Base-by-base conservation (phyloP, 495 filamentous ascomycete species). In the Penicillium macrosclerotiorum region DNA sequence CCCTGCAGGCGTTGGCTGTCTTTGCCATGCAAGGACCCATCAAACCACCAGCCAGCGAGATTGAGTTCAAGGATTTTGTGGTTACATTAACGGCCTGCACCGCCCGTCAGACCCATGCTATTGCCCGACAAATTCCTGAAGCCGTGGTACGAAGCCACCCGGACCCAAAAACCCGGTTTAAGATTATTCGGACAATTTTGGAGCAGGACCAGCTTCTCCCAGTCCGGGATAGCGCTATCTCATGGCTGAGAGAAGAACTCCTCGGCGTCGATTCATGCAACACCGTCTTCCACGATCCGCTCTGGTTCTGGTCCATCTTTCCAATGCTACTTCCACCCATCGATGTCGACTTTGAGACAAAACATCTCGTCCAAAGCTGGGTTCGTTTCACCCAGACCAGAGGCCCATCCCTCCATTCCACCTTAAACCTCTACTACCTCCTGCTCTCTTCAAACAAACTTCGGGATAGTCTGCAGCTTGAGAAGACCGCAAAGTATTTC, bases 201-300 rank as follows among this genome's bases (percentile, higher is more conserved):
- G 84, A 93, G 63, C 80, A 95, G 49, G 87, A 85, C 52, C 46
- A 51, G 7, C 83, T 85, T 5, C 88, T 82, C 18, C 78, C 85
- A 2, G 76, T 93, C 33, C 90, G 89, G 52, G 90, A 85, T 11
- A 83, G 81, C 42, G 90, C 91, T 1, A 78, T 97, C 8, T 77
- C 79, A 18, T 96, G 94, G 88, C 68, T 96, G 3, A 91, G 90
- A 59, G 83, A 90, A 38, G 92, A 96, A 61, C 78, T 92, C 2
- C 69, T 92, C 5, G 38, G 44, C 11, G 64, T 53, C 18, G 55
- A 51, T 45, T 38, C 62, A 5, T 32, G 54, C 16, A 37, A 53
- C 18, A 62, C 45, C 26, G 42, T 64, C 13, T 62, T 71, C 56
- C 49, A 58, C 42, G 46, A 79, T 26, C 59, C 62, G 1, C 51